phyloP scores from a whole-genome alignment of 139 green algal species.

The Picochlorum sp. region DNA sequence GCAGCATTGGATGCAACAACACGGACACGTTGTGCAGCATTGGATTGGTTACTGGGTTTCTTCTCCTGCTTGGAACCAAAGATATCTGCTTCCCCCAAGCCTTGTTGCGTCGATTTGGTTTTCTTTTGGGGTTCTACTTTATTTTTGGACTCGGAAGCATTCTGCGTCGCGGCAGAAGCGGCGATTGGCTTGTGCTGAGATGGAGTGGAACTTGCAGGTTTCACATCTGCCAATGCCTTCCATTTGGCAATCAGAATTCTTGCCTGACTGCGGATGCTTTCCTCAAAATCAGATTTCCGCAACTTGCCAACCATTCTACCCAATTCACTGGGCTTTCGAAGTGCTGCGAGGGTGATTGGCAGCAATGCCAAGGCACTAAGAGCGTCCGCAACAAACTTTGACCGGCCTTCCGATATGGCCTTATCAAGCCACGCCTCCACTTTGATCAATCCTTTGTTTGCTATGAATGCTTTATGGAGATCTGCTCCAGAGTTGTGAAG shows the following conservation, averaged over 20 bases:
- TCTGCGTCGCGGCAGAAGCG: too few species aligned
- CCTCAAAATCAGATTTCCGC: slow-evolving; percentile 14
- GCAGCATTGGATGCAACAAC: not conserved
- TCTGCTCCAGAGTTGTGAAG: slow-evolving; percentile 13
- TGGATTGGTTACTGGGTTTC: too few species aligned
- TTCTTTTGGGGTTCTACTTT: too few species aligned
- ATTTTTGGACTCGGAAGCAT: too few species aligned
- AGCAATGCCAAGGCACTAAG: slow-evolving; percentile 18
- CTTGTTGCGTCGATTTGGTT: not conserved
- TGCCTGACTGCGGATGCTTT: slow-evolving; percentile 6
- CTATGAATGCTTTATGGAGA: slow-evolving; percentile 14
- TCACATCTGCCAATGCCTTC: slow-evolving; percentile 13
- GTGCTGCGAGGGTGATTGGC: slow-evolving; percentile 21
- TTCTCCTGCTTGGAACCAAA: not conserved
- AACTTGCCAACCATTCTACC: slow-evolving; percentile 24
- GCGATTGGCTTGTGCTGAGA: too few species aligned
- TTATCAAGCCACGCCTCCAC: slow-evolving; percentile 25
- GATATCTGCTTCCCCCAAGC: not conserved
- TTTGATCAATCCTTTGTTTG: slow-evolving; percentile 5
- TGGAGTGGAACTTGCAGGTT: not conserved
- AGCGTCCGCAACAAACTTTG: not conserved
- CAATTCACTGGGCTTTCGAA: slow-evolving; percentile 24
- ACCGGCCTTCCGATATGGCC: slow-evolving; percentile 8
- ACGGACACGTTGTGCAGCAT: not conserved
- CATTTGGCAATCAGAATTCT: slow-evolving; percentile 24